Conservation (phyloP, 2,329 filamentous ascomycete species). For the Microthyrium microscopicum region DNA sequence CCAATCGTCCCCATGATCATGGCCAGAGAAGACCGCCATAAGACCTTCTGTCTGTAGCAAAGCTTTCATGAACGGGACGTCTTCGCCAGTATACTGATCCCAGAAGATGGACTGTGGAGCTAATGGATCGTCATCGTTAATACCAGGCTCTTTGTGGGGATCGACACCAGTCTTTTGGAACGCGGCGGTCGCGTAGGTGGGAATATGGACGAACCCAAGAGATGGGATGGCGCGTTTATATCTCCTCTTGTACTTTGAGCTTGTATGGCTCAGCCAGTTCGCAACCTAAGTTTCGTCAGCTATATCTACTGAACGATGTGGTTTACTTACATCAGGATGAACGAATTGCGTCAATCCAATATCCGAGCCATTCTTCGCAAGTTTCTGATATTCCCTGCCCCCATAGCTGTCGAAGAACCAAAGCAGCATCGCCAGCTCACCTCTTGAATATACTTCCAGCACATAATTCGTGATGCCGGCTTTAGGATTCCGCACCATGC, state of each 20-base stretch:
- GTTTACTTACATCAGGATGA: conserved; percentile 23
- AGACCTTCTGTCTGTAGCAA: conserved; percentile 37
- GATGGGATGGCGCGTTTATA: conserved; percentile 27
- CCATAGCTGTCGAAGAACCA: conserved; percentile 60
- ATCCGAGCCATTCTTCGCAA: conserved; percentile 12
- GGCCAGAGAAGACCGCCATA: conserved; percentile 44
- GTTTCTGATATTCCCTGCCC: conserved; percentile 33
- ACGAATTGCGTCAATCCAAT: conserved; percentile 28
- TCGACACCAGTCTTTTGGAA: conserved; percentile 28
- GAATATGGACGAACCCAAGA: conserved; percentile 40
- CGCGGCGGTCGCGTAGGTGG: conserved; percentile 24
- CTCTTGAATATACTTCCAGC: conserved; percentile 29
- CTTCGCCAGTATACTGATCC: conserved; percentile 29
- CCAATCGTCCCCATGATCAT: conserved; percentile 40
- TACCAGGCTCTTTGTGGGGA: conserved; percentile 26
- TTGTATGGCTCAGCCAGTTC: no score
- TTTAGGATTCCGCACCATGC: conserved; percentile 22
- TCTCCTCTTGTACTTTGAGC: no score
- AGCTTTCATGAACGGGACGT: conserved; percentile 46
- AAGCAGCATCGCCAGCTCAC: conserved; percentile 32
- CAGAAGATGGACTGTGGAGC: conserved; percentile 25
- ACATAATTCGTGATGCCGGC: conserved; percentile 38
- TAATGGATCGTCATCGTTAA: conserved; percentile 27
- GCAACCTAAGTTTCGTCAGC: conserved; percentile 16
- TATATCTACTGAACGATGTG: conserved; percentile 31